A percentile compares a stretch with the other conserved stretches of the same genome.
phyloP scores from a whole-genome alignment of 1,139 yeast genomes.

The Pichia cactophila region DNA sequence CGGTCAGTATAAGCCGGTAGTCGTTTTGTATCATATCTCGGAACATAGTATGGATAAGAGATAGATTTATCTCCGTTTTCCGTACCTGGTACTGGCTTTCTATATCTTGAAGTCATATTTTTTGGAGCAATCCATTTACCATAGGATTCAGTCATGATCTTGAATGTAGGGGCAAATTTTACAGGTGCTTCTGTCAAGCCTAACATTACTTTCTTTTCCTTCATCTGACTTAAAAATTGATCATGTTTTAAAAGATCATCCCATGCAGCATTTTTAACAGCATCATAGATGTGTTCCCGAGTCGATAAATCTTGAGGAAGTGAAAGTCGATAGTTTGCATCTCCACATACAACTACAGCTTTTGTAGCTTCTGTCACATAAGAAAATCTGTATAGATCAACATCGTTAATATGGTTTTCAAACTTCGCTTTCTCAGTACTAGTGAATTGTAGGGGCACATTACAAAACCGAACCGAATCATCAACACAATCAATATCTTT shows the following conservation, averaged over 20 bases:
- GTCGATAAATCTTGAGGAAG: conserved; percentile 19
- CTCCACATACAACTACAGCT: conserved; percentile 54
- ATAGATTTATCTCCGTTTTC: background rate
- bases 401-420: conserved; percentile 26
- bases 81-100: conserved; percentile 6
- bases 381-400: conserved; percentile 11
- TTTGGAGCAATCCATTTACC: conserved; percentile 6
- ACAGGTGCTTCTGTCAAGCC: conserved; percentile 62
- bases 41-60: conserved; percentile 13
- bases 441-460: conserved; percentile 5
- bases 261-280: conserved; percentile 21
- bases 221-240: conserved; percentile 48
- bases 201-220: conserved; percentile 45
- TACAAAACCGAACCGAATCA: conserved; percentile 6
- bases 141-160: conserved; percentile 37
- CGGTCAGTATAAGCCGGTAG: conserved; percentile 81
- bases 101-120: background rate
- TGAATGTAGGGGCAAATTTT: conserved; percentile 70
- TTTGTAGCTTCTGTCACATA: conserved; percentile 9
- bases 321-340: conserved; percentile 55
- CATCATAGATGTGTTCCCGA: conserved; percentile 5
- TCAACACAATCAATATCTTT: background rate
- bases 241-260: conserved; percentile 48
- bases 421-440: conserved; percentile 35
- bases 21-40: conserved; percentile 48